These are phyloP conservation scores for Protomyces inouyei DNA, from an alignment of 1,139 yeast genomes.

Conservation along the genomic window DNA sequence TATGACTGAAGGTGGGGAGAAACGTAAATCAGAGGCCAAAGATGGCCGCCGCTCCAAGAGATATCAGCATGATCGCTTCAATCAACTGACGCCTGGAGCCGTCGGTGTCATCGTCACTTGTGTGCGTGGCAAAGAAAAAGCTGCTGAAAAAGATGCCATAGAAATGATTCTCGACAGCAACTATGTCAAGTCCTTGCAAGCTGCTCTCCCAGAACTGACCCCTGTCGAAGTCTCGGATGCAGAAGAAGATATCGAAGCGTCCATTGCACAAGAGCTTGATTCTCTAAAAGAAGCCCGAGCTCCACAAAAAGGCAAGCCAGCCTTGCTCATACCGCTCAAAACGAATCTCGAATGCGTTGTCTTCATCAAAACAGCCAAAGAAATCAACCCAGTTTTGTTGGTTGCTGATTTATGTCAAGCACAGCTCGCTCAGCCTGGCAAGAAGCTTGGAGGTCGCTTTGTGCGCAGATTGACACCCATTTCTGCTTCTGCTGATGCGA, in stretches of 20 bases:
- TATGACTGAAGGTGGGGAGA: not conserved
- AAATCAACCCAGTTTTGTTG: constrained; percentile 70
- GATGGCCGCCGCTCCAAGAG: not conserved
- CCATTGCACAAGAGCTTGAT: constrained; percentile 37
- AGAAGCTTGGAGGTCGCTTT: constrained; percentile 56
- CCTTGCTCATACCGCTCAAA: constrained; percentile 58
- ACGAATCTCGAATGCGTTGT: constrained; percentile 76
- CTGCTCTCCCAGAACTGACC: constrained; percentile 14
- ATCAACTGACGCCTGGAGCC: constrained; percentile 15
- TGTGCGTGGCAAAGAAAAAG: constrained; percentile 19
- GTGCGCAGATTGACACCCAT: constrained; percentile 80
- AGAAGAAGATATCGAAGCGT: constrained; percentile 32
- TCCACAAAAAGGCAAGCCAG: constrained; percentile 43
- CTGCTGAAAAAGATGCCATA: constrained; percentile 13
- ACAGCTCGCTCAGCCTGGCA: constrained; percentile 45
- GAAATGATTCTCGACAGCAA: constrained; percentile 16
- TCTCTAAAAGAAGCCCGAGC: constrained; percentile 48
- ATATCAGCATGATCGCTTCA: constrained; percentile 19
- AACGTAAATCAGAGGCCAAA: not conserved
- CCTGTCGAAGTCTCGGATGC: constrained; percentile 20
- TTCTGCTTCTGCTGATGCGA: constrained; percentile 65
- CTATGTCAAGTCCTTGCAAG: not conserved
- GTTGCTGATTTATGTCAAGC: constrained; percentile 62
- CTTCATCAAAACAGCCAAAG: constrained; percentile 72
- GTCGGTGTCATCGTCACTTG: constrained; percentile 21